Evolutionary conservation across 1,284 basidiomycete species (phyloP).

Genomic region (Apiotrichum sp.): DNA sequence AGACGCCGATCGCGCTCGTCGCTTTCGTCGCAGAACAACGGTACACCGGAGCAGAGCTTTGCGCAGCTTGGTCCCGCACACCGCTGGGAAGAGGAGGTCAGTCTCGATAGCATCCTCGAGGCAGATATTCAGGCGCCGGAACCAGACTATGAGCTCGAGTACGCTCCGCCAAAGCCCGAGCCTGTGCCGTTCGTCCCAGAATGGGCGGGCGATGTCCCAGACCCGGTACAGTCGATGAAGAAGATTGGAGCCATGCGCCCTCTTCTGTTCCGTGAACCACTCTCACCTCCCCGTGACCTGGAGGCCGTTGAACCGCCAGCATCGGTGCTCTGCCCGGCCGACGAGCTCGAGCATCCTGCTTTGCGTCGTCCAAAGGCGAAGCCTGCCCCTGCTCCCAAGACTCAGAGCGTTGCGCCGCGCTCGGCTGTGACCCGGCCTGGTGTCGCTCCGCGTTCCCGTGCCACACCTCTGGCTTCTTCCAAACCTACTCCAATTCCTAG

Average conservation of each 20-base stretch:
- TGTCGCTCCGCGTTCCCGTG: no score
- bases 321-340: constrained; percentile 3
- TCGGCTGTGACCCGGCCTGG: no score
- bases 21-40: constrained; percentile 3
- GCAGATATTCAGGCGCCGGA: constrained; percentile 7
- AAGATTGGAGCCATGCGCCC: constrained; percentile 9
- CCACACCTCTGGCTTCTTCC: no score
- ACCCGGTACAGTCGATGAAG: constrained; percentile 11
- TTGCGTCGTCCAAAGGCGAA: background rate
- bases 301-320: background rate
- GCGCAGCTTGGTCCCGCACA: background rate
- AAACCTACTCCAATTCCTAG: no score
- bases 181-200: constrained; percentile 12
- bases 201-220: constrained; percentile 11
- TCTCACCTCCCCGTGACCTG: background rate
- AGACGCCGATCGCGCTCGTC: constrained; percentile 19
- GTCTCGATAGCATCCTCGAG: constrained; percentile 32
- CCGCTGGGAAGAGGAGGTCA: constrained; percentile 37
- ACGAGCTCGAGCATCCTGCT: constrained; percentile 12
- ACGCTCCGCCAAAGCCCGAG: constrained; percentile 6
- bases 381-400: no score
- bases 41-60: constrained; percentile 1
- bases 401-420: no score
- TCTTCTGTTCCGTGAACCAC: background rate
- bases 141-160: constrained; percentile 16